Conservation (phyloP, 2,329 filamentous ascomycete species). For the Endoconidiophora laricicola region DNA sequence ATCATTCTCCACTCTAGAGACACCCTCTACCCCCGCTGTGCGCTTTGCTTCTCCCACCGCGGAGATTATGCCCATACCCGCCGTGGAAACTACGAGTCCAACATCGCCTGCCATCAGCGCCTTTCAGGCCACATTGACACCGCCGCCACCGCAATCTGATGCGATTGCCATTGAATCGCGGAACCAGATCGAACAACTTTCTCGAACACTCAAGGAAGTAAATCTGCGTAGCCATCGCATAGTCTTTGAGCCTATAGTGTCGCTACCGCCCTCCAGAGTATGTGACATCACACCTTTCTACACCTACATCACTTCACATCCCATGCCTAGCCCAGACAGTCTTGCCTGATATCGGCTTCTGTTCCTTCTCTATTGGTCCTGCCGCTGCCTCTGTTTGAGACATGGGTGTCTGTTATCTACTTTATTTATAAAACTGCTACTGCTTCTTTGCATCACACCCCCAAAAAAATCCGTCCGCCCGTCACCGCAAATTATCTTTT, state of each 20-base stretch:
- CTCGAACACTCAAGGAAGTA: constrained; percentile 10
- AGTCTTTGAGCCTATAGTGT: constrained; percentile 65
- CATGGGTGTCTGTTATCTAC: background rate
- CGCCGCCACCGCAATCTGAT: constrained; percentile 4
- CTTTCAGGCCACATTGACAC: constrained; percentile 10
- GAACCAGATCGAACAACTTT: constrained; percentile 8
- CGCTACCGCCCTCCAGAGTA: constrained; percentile 70
- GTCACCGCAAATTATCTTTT: too few relatives aligned
- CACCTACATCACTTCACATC: background rate
- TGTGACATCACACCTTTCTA: constrained; percentile 22
- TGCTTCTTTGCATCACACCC: constrained; percentile 1
- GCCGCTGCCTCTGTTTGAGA: too few relatives aligned
- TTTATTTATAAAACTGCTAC: background rate
- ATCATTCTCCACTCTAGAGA: background rate
- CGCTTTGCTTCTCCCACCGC: constrained; percentile 7
- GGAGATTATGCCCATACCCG: constrained; percentile 7
- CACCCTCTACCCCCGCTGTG: constrained; percentile 2
- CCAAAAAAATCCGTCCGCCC: too few relatives aligned
- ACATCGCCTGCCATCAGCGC: background rate
- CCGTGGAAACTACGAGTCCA: background rate
- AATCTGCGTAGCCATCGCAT: constrained; percentile 10
- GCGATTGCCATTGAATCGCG: background rate
- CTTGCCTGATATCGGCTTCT: too few relatives aligned
- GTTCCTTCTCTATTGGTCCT: too few relatives aligned
- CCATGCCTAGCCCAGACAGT: too few relatives aligned